Conservation (phyloP, 1,284 basidiomycete species). For the Malassezia slooffiae region DNA sequence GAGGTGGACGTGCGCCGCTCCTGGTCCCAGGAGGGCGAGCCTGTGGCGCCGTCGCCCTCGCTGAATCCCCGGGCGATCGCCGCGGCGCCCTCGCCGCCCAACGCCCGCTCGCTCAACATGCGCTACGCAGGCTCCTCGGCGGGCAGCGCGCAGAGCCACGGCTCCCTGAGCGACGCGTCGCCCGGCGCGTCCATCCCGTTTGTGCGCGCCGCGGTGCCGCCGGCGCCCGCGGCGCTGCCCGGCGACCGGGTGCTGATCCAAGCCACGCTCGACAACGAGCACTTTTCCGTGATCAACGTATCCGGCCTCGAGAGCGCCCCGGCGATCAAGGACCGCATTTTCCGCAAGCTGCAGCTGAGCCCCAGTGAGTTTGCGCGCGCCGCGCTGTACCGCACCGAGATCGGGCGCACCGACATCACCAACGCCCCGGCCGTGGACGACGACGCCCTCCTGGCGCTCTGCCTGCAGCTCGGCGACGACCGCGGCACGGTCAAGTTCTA, state of each 20-base stretch:
- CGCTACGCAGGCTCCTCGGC: no score
- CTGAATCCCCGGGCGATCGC: no score
- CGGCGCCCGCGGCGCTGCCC: not conserved
- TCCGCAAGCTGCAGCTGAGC: conserved; percentile 12
- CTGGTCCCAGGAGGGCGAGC: no score
- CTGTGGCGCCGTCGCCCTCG: no score
- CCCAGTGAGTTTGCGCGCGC: not conserved
- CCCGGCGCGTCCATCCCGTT: no score
- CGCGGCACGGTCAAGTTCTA: conserved; percentile 43
- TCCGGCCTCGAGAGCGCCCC: conserved; percentile 35
- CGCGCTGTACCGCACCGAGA: conserved; percentile 39
- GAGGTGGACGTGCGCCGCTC: no score
- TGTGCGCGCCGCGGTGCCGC: no score
- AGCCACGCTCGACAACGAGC: conserved; percentile 45
- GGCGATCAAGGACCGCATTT: conserved; percentile 41
- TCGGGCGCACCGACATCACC: conserved; percentile 29
- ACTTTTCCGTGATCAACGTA: conserved; percentile 44
- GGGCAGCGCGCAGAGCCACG: no score
- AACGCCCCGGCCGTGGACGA: conserved; percentile 35
- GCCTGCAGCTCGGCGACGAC: conserved; percentile 42
- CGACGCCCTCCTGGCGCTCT: conserved; percentile 38
- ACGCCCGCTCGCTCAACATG: no score
- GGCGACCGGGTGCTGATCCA: conserved; percentile 39
- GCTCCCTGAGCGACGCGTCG: no score
- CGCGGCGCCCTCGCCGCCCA: no score